Percentiles rank a stretch among this genome's conserved stretches.
Conservation (phyloP, 139 green algal genomes). For the Chlorella sp. region DNA sequence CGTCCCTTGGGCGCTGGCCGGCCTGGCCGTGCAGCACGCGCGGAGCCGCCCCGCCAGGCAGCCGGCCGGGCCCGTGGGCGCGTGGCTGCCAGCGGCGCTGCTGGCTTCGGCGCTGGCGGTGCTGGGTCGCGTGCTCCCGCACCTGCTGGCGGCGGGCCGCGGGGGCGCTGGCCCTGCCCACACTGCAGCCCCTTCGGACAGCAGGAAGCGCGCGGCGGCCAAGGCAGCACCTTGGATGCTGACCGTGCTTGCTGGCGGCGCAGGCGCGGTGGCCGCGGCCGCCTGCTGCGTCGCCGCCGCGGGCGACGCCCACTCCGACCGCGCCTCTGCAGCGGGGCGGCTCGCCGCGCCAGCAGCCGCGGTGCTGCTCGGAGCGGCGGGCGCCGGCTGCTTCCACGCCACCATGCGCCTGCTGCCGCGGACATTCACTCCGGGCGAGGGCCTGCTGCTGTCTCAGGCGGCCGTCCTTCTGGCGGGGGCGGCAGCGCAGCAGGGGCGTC, state of each 20-base stretch:
- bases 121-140: background rate
- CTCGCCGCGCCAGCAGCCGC: background rate
- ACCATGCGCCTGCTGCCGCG: slow-evolving; percentile 2
- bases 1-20: slow-evolving; percentile 7
- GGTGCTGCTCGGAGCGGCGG: background rate
- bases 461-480: background rate
- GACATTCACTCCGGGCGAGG: slow-evolving; percentile 30
- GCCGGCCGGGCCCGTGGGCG: background rate
- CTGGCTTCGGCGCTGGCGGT: background rate
- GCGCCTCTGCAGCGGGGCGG: background rate
- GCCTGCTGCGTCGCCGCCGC: background rate
- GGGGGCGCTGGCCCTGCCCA: background rate
- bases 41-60: background rate
- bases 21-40: background rate
- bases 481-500: background rate
- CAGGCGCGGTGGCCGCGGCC: background rate
- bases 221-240: background rate
- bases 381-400: background rate
- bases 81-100: background rate
- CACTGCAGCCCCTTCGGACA: background rate
- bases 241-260: background rate
- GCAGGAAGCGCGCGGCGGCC: background rate
- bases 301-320: too few species aligned
- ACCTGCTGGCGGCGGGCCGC: background rate
- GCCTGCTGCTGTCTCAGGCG: slow-evolving; percentile 17